Percentiles rank a stretch among this genome's conserved stretches.
These are phyloP conservation scores for Phaffia tasmanica DNA, from an alignment of 768 basidiomycete genomes.

Conservation along the genomic window DNA sequence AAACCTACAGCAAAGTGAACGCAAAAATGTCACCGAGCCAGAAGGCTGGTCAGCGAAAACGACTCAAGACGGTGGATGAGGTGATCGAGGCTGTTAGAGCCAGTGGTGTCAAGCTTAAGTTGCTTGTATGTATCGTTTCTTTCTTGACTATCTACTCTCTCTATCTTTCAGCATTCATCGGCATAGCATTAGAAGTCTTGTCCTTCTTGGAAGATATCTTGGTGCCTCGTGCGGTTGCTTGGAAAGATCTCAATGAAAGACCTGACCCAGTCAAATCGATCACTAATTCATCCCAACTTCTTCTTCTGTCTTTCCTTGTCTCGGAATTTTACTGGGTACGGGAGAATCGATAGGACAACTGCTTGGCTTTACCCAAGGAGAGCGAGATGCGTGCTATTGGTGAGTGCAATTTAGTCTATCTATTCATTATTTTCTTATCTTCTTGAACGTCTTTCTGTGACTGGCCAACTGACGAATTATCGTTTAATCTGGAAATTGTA, in stretches of 20 bases:
- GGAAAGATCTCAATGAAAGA: no score
- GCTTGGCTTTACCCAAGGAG: conserved; percentile 79
- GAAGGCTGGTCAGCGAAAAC: conserved; percentile 77
- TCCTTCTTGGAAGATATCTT: not conserved
- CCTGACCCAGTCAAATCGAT: not conserved
- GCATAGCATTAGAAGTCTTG: not conserved
- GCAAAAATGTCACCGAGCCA: conserved; percentile 84
- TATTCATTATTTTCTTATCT: not conserved
- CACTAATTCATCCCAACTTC: not conserved
- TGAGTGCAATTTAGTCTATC: conserved; percentile 17
- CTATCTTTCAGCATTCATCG: not conserved
- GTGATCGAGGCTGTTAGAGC: conserved; percentile 78
- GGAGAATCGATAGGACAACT: conserved; percentile 46
- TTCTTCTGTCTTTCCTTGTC: not conserved
- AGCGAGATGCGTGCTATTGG: conserved; percentile 71
- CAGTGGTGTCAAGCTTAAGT: conserved; percentile 65
- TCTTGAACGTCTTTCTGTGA: not conserved
- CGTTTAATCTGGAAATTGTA: not conserved
- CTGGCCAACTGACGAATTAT: not conserved
- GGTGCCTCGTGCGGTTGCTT: no score
- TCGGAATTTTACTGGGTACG: conserved; percentile 8
- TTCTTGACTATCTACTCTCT: not conserved
- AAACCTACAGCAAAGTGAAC: conserved; percentile 40
- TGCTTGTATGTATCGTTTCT: conserved; percentile 51
- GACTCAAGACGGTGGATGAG: conserved; percentile 83